Evolutionary conservation across 2,329 filamentous ascomycete species (phyloP).

Genomic region (Xylaria sp.): DNA sequence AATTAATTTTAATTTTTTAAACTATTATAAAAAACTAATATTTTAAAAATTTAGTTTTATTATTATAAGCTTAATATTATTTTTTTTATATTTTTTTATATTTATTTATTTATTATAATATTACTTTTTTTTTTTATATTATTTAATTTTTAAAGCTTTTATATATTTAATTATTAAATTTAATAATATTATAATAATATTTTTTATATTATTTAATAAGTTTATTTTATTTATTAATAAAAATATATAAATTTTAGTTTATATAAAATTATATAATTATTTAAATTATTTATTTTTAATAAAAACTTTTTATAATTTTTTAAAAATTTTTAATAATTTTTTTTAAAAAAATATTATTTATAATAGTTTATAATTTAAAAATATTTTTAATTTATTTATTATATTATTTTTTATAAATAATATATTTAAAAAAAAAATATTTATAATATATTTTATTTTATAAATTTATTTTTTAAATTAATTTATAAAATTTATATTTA

Average conservation of each 20-base stretch:
- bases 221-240: conserved; percentile 10
- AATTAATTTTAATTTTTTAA: conserved; percentile 6
- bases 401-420: conserved; percentile 18
- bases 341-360: conserved; percentile 12
- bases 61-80: background rate
- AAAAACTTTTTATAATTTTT: conserved; percentile 12
- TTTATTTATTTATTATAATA: conserved; percentile 9
- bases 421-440: conserved; percentile 26
- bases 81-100: background rate
- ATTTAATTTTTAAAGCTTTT: conserved; percentile 8
- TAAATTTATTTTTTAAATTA: conserved; percentile 4
- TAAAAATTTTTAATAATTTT: conserved; percentile 1
- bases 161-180: conserved; percentile 6
- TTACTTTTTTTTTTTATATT: background rate
- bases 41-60: background rate
- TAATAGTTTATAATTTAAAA: conserved; percentile 20
- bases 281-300: conserved; percentile 22
- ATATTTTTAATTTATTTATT: conserved; percentile 16
- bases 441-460: conserved; percentile 20
- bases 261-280: conserved; percentile 21
- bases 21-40: conserved; percentile 14
- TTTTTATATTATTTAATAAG: conserved; percentile 17
- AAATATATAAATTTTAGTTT: conserved; percentile 7
- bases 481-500: conserved; percentile 19
- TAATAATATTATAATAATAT: background rate